phyloP scores from a whole-genome alignment of 768 basidiomycete species.

The Leccinum sublutescens region DNA sequence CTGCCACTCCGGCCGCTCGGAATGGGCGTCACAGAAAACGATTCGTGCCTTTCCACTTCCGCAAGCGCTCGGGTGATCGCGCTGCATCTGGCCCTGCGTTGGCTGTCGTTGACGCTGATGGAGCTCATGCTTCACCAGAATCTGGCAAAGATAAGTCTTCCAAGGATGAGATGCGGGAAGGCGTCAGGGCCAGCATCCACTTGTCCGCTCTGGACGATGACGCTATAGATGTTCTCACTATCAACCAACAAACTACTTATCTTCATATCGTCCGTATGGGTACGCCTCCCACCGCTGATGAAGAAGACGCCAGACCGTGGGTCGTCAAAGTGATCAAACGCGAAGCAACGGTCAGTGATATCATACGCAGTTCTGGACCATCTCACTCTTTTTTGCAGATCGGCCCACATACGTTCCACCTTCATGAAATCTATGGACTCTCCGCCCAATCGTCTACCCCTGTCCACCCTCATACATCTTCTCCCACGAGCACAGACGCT shows the following conservation, averaged over 20 bases:
- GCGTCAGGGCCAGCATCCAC: conserved; percentile 75
- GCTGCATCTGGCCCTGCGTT: conserved; percentile 74
- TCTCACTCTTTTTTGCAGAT: conserved; percentile 50
- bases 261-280: conserved; percentile 80
- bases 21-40: conserved; percentile 43
- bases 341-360: conserved; percentile 68
- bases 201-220: conserved; percentile 80
- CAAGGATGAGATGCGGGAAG: conserved; percentile 52
- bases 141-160: conserved; percentile 42
- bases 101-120: conserved; percentile 72
- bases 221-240: conserved; percentile 60
- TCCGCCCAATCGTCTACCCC: conserved; percentile 51
- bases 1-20: conserved; percentile 16
- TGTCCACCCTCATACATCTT: conserved; percentile 36
- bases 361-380: neutral
- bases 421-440: conserved; percentile 94
- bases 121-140: conserved; percentile 30
- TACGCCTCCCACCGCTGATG: conserved; percentile 35
- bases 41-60: conserved; percentile 68
- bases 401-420: conserved; percentile 89
- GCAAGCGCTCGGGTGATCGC: conserved; percentile 49
- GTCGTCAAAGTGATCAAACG: conserved; percentile 91
- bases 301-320: conserved; percentile 74
- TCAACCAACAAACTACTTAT: conserved; percentile 89
- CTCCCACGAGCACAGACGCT: conserved; percentile 35